Evolutionary conservation across 768 basidiomycete species (phyloP), one percentile per base, ranked within the genome.

Genomic region (Lactarius sanguifluus): DNA sequence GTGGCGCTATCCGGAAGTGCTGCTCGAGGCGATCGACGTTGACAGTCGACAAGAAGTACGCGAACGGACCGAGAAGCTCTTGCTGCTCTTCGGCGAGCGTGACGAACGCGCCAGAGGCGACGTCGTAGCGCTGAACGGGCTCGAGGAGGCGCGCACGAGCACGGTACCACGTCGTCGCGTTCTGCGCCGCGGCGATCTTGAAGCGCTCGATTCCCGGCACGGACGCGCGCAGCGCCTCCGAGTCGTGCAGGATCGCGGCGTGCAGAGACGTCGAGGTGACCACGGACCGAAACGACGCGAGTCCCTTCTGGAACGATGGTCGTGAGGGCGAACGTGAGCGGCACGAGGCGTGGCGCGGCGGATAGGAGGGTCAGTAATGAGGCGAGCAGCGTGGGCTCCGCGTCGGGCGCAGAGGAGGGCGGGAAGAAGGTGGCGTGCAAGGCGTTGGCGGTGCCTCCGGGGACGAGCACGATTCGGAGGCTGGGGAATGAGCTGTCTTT

Each of bases 401-500:
- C 71, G 25, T 67, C 64, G 10, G 70, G 60, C 1, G 72, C 38
- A 5, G 45, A 36, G 23, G 66, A 56, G 0, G 85, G 83, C 0
- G 87, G 87, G 75, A 90, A 96, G 34, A 94, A 77, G 8, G 91
- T 87, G 7, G 85, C 81, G 76, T 90, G 95, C 40, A 97, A 81
- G 0, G 96, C 96, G 75, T 98, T 98, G 52, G 94, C 95, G n/a
- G 94, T 96, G 30, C 94, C 94, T 59, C 84, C 84, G 5, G 94
- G 93, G 54, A 91, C 78, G 58, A 79, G 82, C 20, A 79, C 85
- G 67, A 88, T 78, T 40, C 72, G 72, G 63, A 88, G 70, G 32
- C 23, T 41, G 8, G 68, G 68, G 15, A 52, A 56, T 1, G 64
- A 18, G 2, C 8, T 20, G 32, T 63, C 45, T 28, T 45, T 40